phyloP scores from a whole-genome alignment of 768 basidiomycete species.

The Amyloporia xantha region DNA sequence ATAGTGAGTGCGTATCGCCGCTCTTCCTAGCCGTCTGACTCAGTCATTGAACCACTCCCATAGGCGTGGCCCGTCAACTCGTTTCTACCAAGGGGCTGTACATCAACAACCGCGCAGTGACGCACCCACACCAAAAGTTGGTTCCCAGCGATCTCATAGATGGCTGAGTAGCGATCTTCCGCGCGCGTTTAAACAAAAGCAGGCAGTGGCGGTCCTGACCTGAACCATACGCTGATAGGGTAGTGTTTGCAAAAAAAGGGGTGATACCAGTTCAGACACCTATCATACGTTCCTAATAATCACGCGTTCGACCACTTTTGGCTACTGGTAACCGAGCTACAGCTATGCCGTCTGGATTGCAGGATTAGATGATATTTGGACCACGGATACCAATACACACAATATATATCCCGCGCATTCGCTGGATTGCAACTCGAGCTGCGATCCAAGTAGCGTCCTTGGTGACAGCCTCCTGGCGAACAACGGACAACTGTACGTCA shows the following conservation, averaged over 20 bases:
- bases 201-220: slow-evolving; percentile 44
- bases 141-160: slow-evolving; percentile 48
- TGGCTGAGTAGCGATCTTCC: slow-evolving; percentile 52
- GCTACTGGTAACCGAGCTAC: neutral
- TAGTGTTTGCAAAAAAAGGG: neutral
- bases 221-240: neutral
- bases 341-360: slow-evolving; percentile 38
- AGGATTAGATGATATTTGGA: no score
- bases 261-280: neutral
- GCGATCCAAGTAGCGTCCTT: no score
- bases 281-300: neutral
- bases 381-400: no score
- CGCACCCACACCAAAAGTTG: slow-evolving; percentile 41
- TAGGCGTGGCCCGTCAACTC: slow-evolving; percentile 56
- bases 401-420: no score
- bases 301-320: neutral
- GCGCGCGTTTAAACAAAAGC: slow-evolving; percentile 72
- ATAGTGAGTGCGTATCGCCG: slow-evolving; percentile 43
- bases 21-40: neutral
- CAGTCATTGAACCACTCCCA: neutral
- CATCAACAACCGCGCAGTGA: slow-evolving; percentile 56
- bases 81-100: slow-evolving; percentile 64
- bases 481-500: no score
- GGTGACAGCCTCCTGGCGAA: no score
- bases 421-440: no score